Evolutionary conservation across 140 eudicot genomes (phyloP), one percentile per base, ranked within the genome.

Genomic region (Bidens hawaiensis): DNA sequence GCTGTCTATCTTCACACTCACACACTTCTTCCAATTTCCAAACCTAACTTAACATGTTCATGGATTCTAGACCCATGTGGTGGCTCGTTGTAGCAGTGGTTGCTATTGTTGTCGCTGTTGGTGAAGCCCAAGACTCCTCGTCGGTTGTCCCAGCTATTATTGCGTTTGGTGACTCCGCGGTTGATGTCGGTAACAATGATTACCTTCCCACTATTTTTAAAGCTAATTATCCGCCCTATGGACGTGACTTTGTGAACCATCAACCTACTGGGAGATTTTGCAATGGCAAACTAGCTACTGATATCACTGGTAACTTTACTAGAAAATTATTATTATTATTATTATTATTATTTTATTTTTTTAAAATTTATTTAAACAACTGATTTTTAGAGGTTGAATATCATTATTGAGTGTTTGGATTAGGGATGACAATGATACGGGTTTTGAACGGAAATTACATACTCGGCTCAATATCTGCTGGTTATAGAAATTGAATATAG

Each of bases 211-310:
- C 99, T 54, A 51, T 94, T 33, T 85, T 85, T 43, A 94, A 83
- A 79, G 97, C 99, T 12, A 70, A 94, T 71, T 83, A 88, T 50
- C 96, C 97, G 2, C 99, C 99, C 11, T 94, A 94, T 41, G 99
- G 99, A 3, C 80, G 97, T 26, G 99, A 94, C 66, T 94, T 88
- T 67, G 54, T 7, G 25, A 77, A 73, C 61, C 79, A 78, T 3
- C 58, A 85, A 56, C 65, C 99, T 22, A 94, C 99, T 1, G 99
- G 99, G 21, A 85, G 99, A 62, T 94, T 94, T 60, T 88, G 97
- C 79, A 85, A 94, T 80, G 99, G 99, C 26, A 94, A 85, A 83
- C 59, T 94, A 51, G 99, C 97, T 64, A 85, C 99, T 31, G 99
- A 94, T 50, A 83, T 94, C 57, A 93, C 99, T 43, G 99, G 99